Evolutionary conservation across 805 yeast genomes (phyloP).

Genomic region (Starmerella apis): DNA sequence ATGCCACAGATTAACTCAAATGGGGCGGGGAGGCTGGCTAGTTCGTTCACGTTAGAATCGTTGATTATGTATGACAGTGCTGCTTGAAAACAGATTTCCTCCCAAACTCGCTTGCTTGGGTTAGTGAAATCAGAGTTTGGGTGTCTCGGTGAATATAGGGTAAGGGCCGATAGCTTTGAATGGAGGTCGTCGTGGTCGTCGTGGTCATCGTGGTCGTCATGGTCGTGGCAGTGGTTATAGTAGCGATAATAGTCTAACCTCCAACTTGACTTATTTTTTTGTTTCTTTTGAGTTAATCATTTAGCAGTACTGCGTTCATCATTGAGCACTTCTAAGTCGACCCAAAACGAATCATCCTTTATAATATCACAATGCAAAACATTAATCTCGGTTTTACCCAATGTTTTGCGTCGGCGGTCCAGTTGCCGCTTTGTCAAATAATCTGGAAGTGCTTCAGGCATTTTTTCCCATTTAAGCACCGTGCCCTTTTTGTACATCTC

Average conservation of each 20-base stretch:
- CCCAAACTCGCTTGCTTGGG: too few relatives aligned
- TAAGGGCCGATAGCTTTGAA: too few relatives aligned
- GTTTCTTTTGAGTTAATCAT: too few relatives aligned
- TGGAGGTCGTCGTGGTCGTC: too few relatives aligned
- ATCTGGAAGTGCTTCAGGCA: constrained; percentile 12
- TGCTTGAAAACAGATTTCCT: background rate
- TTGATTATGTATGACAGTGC: constrained; percentile 4
- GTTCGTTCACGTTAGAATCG: background rate
- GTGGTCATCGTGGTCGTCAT: too few relatives aligned
- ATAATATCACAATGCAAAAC: constrained; percentile 52
- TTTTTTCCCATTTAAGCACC: constrained; percentile 42
- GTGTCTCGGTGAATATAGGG: background rate
- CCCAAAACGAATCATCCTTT: constrained; percentile 51
- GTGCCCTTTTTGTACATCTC: constrained; percentile 85
- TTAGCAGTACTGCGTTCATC: constrained; percentile 3
- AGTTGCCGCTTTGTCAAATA: constrained; percentile 38
- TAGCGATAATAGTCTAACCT: too few relatives aligned
- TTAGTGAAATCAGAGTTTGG: too few relatives aligned
- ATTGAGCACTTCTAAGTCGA: constrained; percentile 6
- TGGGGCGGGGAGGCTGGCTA: background rate
- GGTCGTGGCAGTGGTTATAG: too few relatives aligned
- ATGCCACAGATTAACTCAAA: background rate
- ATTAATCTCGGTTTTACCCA: constrained; percentile 40
- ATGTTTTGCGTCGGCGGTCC: constrained; percentile 41
- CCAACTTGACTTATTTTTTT: too few relatives aligned